Evolutionary conservation across 78 protist species (phyloP).

Genomic region (Emiliania huxleyi): DNA sequence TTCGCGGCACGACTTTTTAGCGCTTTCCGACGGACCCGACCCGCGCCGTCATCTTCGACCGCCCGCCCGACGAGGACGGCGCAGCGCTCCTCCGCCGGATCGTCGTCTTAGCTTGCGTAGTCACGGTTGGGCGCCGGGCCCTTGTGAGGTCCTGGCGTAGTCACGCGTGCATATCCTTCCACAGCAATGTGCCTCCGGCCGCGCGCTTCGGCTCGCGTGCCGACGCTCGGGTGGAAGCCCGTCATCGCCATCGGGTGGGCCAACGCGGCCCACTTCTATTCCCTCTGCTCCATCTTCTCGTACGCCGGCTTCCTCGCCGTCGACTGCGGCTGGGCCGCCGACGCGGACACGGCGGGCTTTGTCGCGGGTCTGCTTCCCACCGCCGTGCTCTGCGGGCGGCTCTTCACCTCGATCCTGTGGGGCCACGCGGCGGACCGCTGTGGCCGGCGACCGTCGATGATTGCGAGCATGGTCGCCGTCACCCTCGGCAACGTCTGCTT

Average conservation of each 20-base stretch:
- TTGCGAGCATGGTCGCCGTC: not conserved
- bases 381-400: not conserved
- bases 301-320: slow-evolving; percentile 3
- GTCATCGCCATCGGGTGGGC: not conserved
- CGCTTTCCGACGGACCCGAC: too few species aligned
- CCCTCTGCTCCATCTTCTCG: not conserved
- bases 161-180: too few species aligned
- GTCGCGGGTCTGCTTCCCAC: not conserved
- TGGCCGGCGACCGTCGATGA: not conserved
- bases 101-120: too few species aligned
- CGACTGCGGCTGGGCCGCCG: not conserved
- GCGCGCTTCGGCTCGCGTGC: too few species aligned
- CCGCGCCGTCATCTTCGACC: too few species aligned
- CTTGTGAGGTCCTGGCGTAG: too few species aligned
- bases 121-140: too few species aligned
- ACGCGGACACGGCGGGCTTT: not conserved
- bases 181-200: too few species aligned
- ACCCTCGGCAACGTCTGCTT: not conserved
- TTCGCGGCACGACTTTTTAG: too few species aligned
- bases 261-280: slow-evolving; percentile 12
- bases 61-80: too few species aligned
- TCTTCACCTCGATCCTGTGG: not conserved
- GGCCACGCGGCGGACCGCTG: not conserved
- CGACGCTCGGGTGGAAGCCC: too few species aligned
- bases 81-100: too few species aligned